Base-by-base conservation (phyloP, 2,329 filamentous ascomycete species). In the Ceratocystis lukuohia region DNA sequence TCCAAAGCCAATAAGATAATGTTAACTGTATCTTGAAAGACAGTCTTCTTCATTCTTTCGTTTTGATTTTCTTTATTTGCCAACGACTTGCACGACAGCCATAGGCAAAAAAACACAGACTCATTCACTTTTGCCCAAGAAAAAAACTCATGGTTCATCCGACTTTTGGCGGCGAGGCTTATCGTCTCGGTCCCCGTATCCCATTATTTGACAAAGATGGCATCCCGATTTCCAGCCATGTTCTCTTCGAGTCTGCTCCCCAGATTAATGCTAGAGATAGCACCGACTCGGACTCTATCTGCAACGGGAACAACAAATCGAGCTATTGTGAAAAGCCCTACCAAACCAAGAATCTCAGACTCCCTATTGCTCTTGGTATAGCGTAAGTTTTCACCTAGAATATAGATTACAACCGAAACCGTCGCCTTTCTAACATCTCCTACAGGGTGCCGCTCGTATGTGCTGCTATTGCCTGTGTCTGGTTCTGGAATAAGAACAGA, bases 401-500 rank as follows among this genome's bases (percentile, higher is more conserved):
- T 20, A 28, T 41, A 8, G 65, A 22, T 7, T 20, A 17, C 4
- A 22, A 48, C 20, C 15, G 12, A 15, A 46, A 17, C 20, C 20
- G 10, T 12, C 12, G 37, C 20, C 5, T 5, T 25, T 57, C 57
- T 62, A 67, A 65, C 62, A 44, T 28, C 12, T 17, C 20, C 59
- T 65, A 5, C 72, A 96, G 92, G 53, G 84, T 97, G 65, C 92
- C 94, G 0, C 73, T 96, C 61, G 78, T 85, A 37, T 77, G 83
- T 68, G 87, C 88, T 22, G 74, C 88, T 0, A 73, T 84, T 61
- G 82, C 91, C 1, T 78, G 96, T 48, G 72, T 92, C 70, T 87
- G 86, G 72, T 81, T 99, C 45, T 92, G 96, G 74, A 84, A 90
- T 64, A 83, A 90, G 74, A 88, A 91, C 72, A 77, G 89, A 48